A percentile compares a stretch with the other conserved stretches of the same genome.
Evolutionary conservation across 352 stramenopile genomes (phyloP).

Genomic region (Globisporangium recalcitrans): DNA sequence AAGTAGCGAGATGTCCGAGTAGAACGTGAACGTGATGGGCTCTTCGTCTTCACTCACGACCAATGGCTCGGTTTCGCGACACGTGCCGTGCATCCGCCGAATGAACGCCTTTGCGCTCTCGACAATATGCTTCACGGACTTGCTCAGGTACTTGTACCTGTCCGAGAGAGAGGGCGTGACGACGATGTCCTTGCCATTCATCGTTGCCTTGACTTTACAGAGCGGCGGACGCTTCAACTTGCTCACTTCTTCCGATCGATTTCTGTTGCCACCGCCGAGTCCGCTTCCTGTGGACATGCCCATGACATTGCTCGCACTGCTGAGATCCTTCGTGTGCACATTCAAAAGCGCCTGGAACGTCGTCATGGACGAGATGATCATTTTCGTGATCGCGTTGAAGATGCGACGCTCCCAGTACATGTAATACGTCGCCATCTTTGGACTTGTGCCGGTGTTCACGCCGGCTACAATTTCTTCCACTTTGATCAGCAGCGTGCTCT

Average conservation of each 20-base stretch:
- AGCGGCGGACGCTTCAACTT: slow-evolving; percentile 85
- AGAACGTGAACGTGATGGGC: slow-evolving; percentile 92
- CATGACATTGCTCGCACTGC: slow-evolving; percentile 35
- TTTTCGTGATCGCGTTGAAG: slow-evolving; percentile 96
- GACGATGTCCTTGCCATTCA: slow-evolving; percentile 94
- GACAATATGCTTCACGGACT: slow-evolving; percentile 92
- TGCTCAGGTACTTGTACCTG: slow-evolving; percentile 95
- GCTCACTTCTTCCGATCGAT: slow-evolving; percentile 44
- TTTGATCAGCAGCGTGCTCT: slow-evolving; percentile 92
- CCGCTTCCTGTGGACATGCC: slow-evolving; percentile 26
- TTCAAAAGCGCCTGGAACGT: slow-evolving; percentile 92
- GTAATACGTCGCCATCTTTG: slow-evolving; percentile 93
- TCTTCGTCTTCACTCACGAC: slow-evolving; percentile 92
- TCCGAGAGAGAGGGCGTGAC: slow-evolving; percentile 91
- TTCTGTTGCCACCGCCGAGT: slow-evolving; percentile 11
- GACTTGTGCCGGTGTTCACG: slow-evolving; percentile 88
- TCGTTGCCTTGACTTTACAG: slow-evolving; percentile 91
- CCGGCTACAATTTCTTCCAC: slow-evolving; percentile 94
- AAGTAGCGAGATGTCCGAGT: slow-evolving; percentile 95
- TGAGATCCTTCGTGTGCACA: slow-evolving; percentile 83
- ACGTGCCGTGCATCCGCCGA: slow-evolving; percentile 95
- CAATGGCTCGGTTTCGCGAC: slow-evolving; percentile 85
- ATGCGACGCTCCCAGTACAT: slow-evolving; percentile 96
- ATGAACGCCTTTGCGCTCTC: slow-evolving; percentile 93
- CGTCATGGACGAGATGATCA: slow-evolving; percentile 94